These are phyloP conservation scores for Candida argentea DNA, from an alignment of 805 yeast species.

Conservation along the genomic window DNA sequence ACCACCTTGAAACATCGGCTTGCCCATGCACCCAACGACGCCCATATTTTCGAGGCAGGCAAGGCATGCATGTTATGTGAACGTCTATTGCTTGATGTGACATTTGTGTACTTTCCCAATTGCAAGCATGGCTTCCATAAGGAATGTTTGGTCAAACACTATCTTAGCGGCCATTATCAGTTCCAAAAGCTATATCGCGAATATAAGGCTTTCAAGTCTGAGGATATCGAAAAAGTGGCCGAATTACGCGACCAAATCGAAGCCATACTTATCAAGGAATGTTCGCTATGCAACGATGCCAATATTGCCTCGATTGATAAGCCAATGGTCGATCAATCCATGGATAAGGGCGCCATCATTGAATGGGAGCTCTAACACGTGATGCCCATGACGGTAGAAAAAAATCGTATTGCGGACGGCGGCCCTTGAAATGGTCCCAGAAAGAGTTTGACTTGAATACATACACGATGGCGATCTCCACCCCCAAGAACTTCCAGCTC, in stretches of 20 bases:
- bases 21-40: slow-evolving; percentile 15
- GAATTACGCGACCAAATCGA: slow-evolving; percentile 45
- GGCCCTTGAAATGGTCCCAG: too few species aligned
- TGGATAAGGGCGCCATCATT: slow-evolving; percentile 26
- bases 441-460: too few species aligned
- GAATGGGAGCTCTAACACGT: slow-evolving; percentile 39
- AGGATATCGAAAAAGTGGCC: slow-evolving; percentile 10
- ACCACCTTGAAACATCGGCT: slow-evolving; percentile 52
- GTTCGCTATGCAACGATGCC: slow-evolving; percentile 69
- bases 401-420: too few species aligned
- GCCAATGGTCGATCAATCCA: slow-evolving; percentile 34
- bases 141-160: slow-evolving; percentile 66
- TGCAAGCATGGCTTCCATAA: slow-evolving; percentile 86
- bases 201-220: slow-evolving; percentile 31
- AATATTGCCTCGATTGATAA: slow-evolving; percentile 63
- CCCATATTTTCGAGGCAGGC: slow-evolving; percentile 54
- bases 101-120: slow-evolving; percentile 68
- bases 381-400: too few species aligned
- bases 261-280: slow-evolving; percentile 46
- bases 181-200: slow-evolving; percentile 53
- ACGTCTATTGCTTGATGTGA: slow-evolving; percentile 59
- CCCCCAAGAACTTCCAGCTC: slow-evolving; percentile 14
- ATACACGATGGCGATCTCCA: too few species aligned
- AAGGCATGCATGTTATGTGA: slow-evolving; percentile 70
- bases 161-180: slow-evolving; percentile 53